Base-by-base conservation (phyloP, 2,329 filamentous ascomycete genomes). In the Alternaria infectoria region DNA sequence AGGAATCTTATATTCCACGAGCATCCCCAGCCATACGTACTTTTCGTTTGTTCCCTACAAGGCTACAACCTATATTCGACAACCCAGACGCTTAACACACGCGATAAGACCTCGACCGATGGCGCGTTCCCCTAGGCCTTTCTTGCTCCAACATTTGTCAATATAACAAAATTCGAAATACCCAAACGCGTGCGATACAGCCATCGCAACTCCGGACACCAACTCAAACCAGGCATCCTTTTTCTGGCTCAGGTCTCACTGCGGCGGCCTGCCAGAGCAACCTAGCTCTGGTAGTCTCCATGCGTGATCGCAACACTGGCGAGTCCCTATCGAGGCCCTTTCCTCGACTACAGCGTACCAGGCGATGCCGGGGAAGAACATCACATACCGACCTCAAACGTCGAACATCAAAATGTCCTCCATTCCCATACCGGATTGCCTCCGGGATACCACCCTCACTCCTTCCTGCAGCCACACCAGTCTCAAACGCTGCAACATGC, bases 291-390 rank as follows among this genome's bases (percentile, higher is more conserved):
- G 82, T 81, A 83, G 82, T 81, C 81, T 82, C 79, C 78, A 83
- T 82, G 81, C 81, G 80, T 79, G 81, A 77, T 82, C 76, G 82
- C 82, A 82, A 83, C 77, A 77, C 82, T 84, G 82, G 82, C 82
- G 81, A 81, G 81, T 77, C 73, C 77, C 75, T 77, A 81, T 77
- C 79, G 81, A 78, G 81, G 81, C 74, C 81, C 79, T 71, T 79
- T 78, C 77, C 81, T 83, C 79, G 80, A 82, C 78, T 83, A 83
- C 74, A 76, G 67, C 79, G 77, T 79, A 72, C 78, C 78, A 78
- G 80, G 77, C 72, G 78, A 81, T 72, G 73, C 80, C 74, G 79
- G 78, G 75, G 79, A 81, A 74, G 78, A 80, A 72, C 71, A 73
- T 68, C 72, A 79, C 61, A 76, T 78, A 73, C 78, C 75, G 68